These are phyloP conservation scores for Pseudogymnoascus sp. DNA, from an alignment of 2,329 filamentous ascomycete species.

Conservation along the genomic window DNA sequence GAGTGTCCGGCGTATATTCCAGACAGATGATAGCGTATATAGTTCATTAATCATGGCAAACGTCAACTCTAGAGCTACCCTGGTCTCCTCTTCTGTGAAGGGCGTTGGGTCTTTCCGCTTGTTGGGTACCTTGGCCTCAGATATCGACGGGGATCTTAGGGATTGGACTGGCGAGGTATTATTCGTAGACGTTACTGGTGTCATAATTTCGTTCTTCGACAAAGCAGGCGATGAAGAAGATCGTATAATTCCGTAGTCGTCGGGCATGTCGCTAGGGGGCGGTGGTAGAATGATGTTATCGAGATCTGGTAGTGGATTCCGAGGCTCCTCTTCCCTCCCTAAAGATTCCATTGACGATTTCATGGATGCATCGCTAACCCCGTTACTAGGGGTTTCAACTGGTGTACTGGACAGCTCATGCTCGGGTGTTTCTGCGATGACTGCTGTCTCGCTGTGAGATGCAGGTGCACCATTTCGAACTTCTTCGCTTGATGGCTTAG, in stretches of 20 bases:
- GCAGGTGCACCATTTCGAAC: neutral
- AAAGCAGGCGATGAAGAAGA: slow-evolving; percentile 2
- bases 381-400: neutral
- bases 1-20: slow-evolving; percentile 88
- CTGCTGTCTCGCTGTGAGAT: neutral
- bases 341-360: neutral
- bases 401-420: neutral
- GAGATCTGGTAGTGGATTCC: slow-evolving; percentile 23
- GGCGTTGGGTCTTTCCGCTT: slow-evolving; percentile 40
- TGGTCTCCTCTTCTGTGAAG: slow-evolving; percentile 76
- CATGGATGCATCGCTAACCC: neutral
- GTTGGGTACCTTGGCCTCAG: neutral
- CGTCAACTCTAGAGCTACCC: slow-evolving; percentile 82
- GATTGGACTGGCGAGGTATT: slow-evolving; percentile 19
- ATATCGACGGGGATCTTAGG: neutral
- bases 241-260: slow-evolving; percentile 50
- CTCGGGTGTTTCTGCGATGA: neutral
- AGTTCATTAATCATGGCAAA: slow-evolving; percentile 95
- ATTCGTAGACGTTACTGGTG: slow-evolving; percentile 19
- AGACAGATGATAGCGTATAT: slow-evolving; percentile 89
- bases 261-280: slow-evolving; percentile 67
- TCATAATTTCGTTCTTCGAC: slow-evolving; percentile 18
- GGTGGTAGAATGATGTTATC: slow-evolving; percentile 64
- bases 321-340: neutral
- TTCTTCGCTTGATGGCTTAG: slow-evolving; percentile 28